Evolutionary conservation across 495 filamentous ascomycete genomes (phyloP).

Genomic region (Pseudoneurospora amorphoporcata): DNA sequence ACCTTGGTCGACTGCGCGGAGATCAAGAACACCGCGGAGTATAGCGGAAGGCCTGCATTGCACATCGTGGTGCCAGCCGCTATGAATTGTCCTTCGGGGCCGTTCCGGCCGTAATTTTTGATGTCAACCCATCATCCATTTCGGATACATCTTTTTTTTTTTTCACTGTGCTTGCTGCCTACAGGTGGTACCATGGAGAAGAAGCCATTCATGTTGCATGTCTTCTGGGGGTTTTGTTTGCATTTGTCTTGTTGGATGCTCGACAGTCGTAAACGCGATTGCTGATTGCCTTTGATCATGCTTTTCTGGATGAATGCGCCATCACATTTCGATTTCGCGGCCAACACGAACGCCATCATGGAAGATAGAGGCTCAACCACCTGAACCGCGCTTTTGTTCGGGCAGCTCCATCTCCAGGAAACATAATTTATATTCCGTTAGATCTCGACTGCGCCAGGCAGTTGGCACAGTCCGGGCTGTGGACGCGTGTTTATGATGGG

Average conservation of each 20-base stretch:
- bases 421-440: neutral
- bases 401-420: neutral
- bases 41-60: conserved; percentile 16
- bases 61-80: conserved; percentile 14
- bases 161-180: conserved; percentile 12
- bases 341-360: neutral
- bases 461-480: neutral
- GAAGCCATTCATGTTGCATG: neutral
- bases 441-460: neutral
- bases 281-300: neutral
- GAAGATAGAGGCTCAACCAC: neutral
- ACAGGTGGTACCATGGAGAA: conserved; percentile 12
- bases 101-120: conserved; percentile 18
- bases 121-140: conserved; percentile 4
- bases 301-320: neutral
- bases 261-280: neutral
- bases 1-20: conserved; percentile 14
- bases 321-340: neutral
- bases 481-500: neutral
- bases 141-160: conserved; percentile 3
- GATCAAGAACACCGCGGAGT: conserved; percentile 12
- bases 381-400: neutral
- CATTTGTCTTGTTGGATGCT: neutral
- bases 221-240: neutral
- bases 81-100: conserved; percentile 19